A percentile compares a stretch with the other conserved stretches of the same genome.
Conservation (phyloP, 1,139 yeast species). For the Yamadazyma oceani region DNA sequence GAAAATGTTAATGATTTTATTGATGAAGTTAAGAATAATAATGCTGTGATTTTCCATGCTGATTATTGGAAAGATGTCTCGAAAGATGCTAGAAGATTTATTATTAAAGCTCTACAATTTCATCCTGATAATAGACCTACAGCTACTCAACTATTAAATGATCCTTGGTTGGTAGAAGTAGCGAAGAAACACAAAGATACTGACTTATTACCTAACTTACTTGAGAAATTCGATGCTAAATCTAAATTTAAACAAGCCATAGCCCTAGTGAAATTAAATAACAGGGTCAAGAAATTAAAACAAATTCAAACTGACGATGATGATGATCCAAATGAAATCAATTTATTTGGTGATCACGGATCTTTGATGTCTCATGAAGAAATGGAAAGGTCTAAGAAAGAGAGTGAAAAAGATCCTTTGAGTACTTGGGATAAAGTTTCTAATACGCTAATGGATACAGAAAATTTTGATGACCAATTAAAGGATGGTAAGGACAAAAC, state of each 20-base stretch:
- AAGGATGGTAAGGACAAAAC: constrained; percentile 12
- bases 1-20: constrained; percentile 81
- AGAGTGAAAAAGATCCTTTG: constrained; percentile 10
- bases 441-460: neutral
- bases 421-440: constrained; percentile 6
- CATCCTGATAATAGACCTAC: constrained; percentile 70
- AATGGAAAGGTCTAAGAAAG: constrained; percentile 15
- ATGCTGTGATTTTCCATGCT: constrained; percentile 79
- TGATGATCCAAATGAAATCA: constrained; percentile 53
- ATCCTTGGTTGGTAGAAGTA: constrained; percentile 66
- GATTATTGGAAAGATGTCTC: constrained; percentile 85
- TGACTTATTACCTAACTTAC: constrained; percentile 68
- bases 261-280: constrained; percentile 73
- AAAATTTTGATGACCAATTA: constrained; percentile 6
- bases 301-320: constrained; percentile 51
- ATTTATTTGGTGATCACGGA: constrained; percentile 38
- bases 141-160: constrained; percentile 58
- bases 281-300: constrained; percentile 68
- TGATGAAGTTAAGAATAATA: constrained; percentile 66
- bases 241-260: constrained; percentile 84
- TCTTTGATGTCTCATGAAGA: constrained; percentile 10
- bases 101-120: constrained; percentile 61
- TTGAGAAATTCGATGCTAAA: constrained; percentile 79
- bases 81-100: constrained; percentile 71
- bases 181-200: constrained; percentile 48